Base-by-base conservation (phyloP, 192 early-diverging fungal genomes). In the Coemansia asiatica region DNA sequence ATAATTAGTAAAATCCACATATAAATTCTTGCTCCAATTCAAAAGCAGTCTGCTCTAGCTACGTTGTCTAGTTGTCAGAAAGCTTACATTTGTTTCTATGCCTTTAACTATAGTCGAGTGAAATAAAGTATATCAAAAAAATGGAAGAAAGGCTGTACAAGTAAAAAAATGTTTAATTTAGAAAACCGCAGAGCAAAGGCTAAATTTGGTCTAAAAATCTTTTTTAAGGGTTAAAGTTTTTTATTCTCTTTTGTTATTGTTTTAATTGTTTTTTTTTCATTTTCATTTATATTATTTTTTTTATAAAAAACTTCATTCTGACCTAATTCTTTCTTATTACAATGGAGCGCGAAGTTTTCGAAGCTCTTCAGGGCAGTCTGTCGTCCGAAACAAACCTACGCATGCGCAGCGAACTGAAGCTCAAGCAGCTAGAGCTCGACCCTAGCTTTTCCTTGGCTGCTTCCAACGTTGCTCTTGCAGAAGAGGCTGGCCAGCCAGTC, bases 281-380 rank as follows among this genome's bases (percentile, higher is more conserved):
- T 64, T 44, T 55, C 25, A 44, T 16, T 46, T 12, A 29, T 44
- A 18, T 50, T 50, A 6, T 50, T 50, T 50, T 61, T 6, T 47
- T 61, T 27, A 38, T 35, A 6, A 36, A n/a, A n/a, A n/a, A n/a
- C n/a, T n/a, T n/a, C n/a, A n/a, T n/a, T n/a, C n/a, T n/a, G n/a
- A n/a, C n/a, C 48, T 10, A 64, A 28, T 40, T 31, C 27, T 47
- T 47, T 57, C 56, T n/a, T 6, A 18, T 40, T 38, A 4, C 60
- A 56, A 40, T 94, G 92, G 91, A 92, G 63, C 85, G 84, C 75
- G 79, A 83, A 19, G 85, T 91, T 26, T 91, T 88, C 57, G 87
- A 89, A 66, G 86, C 85, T 6, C 78, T 95, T 21, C 82, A 88
- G 69, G 83, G 84, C 40, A 88, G 87, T 21, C 81, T 93, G 55